Conservation (phyloP, 148 eudicot genomes). For the Diospyros kaki region DNA sequence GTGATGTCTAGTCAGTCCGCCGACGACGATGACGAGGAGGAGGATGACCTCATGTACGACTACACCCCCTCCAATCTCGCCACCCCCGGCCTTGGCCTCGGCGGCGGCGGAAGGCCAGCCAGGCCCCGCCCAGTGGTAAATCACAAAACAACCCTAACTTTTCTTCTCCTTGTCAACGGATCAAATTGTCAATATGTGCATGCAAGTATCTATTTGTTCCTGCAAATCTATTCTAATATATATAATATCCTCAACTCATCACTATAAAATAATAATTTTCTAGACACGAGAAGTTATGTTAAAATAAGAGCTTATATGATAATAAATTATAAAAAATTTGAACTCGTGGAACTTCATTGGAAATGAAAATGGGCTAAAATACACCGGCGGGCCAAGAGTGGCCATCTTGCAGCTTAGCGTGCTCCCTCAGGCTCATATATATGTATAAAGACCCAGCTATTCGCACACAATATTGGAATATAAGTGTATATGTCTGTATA, state of each 20-base stretch:
- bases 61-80: constrained; percentile 26
- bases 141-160: background rate
- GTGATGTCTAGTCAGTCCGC: constrained; percentile 61
- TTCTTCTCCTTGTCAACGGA: background rate
- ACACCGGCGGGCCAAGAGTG: too few species aligned
- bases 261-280: too few species aligned
- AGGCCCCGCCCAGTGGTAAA: constrained; percentile 55
- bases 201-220: background rate
- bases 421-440: too few species aligned
- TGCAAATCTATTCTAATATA: background rate
- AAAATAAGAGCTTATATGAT: too few species aligned
- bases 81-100: constrained; percentile 46
- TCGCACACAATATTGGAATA: too few species aligned
- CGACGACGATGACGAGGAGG: constrained; percentile 64
- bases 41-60: constrained; percentile 61
- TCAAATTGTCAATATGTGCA: background rate
- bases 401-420: too few species aligned
- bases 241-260: background rate
- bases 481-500: too few species aligned
- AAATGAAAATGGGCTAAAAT: too few species aligned
- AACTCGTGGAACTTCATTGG: too few species aligned
- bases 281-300: too few species aligned
- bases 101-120: constrained; percentile 42
- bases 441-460: too few species aligned
- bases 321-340: too few species aligned